phyloP scores from a whole-genome alignment of 169 alveolate genomes.

The Babesia caballi region DNA sequence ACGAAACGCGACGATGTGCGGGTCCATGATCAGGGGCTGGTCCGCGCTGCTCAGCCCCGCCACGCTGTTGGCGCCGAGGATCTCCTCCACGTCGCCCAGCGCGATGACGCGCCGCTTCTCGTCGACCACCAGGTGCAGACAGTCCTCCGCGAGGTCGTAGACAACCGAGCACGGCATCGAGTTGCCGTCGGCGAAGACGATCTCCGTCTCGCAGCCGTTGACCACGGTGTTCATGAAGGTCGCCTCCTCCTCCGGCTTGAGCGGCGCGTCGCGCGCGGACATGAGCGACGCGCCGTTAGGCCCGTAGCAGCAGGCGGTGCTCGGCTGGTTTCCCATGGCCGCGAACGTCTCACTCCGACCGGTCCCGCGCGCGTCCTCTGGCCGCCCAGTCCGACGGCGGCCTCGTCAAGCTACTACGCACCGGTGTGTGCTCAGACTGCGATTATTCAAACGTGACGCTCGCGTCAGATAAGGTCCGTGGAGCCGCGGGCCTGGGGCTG shows the following conservation, averaged over 20 bases:
- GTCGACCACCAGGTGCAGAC: conserved; percentile 17
- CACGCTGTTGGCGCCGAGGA: conserved; percentile 20
- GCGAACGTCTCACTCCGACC: not conserved
- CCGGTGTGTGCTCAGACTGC: too few species aligned
- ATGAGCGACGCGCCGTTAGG: not conserved
- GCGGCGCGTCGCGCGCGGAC: conserved; percentile 5
- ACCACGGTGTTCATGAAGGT: conserved; percentile 26
- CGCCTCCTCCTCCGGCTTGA: conserved; percentile 26
- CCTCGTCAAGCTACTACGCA: too few species aligned
- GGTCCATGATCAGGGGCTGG: conserved; percentile 1
- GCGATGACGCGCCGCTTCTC: conserved; percentile 21
- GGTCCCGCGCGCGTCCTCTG: not conserved
- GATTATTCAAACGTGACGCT: too few species aligned
- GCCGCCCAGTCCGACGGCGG: not conserved
- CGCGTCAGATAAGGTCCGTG: not conserved
- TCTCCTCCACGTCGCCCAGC: conserved; percentile 13
- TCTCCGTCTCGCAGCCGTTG: conserved; percentile 38
- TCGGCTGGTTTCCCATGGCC: conserved; percentile 22
- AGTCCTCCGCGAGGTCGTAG: conserved; percentile 38
- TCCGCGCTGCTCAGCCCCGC: conserved; percentile 28
- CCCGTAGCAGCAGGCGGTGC: conserved; percentile 23
- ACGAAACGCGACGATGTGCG: conserved; percentile 24
- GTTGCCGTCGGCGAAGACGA: conserved; percentile 28
- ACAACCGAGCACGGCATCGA: conserved; percentile 27
- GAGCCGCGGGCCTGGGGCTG: conserved; percentile 16